Percentiles rank a stretch among this genome's conserved stretches.
Conservation (phyloP, 2,329 filamentous ascomycete genomes). For the Celoporthe dispersa region DNA sequence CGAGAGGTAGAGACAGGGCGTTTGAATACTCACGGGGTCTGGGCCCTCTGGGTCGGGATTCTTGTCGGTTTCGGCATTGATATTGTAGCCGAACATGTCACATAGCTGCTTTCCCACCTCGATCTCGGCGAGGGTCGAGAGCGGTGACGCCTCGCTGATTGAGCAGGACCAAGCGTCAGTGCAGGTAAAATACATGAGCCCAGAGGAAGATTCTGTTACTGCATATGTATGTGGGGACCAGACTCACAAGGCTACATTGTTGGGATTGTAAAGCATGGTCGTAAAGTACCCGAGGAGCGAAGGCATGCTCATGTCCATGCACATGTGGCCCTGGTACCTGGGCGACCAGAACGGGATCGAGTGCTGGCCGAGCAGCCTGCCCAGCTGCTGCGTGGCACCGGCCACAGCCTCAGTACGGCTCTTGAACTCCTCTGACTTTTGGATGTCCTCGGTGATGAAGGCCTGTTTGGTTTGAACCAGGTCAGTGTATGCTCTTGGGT, state of each 20-base stretch:
- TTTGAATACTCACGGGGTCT: not conserved
- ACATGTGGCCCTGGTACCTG: slow-evolving; percentile 53
- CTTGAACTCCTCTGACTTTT: slow-evolving; percentile 41
- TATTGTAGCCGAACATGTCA: slow-evolving; percentile 50
- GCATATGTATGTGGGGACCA: not conserved
- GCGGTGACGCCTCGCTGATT: slow-evolving; percentile 49
- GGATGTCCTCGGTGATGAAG: slow-evolving; percentile 44
- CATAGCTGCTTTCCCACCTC: slow-evolving; percentile 51
- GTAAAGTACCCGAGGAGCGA: slow-evolving; percentile 51
- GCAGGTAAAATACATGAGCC: not conserved
- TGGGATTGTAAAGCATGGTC: slow-evolving; percentile 56
- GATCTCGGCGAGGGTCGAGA: slow-evolving; percentile 50
- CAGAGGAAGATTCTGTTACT: not conserved
- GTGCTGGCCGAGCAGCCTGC: slow-evolving; percentile 45
- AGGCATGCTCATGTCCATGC: slow-evolving; percentile 47
- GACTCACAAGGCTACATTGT: slow-evolving; percentile 40
- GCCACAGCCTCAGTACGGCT: slow-evolving; percentile 34
- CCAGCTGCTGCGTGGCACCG: slow-evolving; percentile 40
- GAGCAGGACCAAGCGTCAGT: slow-evolving; percentile 37
- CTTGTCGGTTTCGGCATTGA: slow-evolving; percentile 30
- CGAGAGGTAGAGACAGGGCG: not conserved
- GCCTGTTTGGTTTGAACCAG: slow-evolving; percentile 29
- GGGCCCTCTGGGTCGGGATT: slow-evolving; percentile 31
- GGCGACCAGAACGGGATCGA: slow-evolving; percentile 53
- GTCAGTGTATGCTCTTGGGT: slow-evolving; percentile 19